Base-by-base conservation (phyloP, 306 rosid genomes). In the Sicyos edulis region DNA sequence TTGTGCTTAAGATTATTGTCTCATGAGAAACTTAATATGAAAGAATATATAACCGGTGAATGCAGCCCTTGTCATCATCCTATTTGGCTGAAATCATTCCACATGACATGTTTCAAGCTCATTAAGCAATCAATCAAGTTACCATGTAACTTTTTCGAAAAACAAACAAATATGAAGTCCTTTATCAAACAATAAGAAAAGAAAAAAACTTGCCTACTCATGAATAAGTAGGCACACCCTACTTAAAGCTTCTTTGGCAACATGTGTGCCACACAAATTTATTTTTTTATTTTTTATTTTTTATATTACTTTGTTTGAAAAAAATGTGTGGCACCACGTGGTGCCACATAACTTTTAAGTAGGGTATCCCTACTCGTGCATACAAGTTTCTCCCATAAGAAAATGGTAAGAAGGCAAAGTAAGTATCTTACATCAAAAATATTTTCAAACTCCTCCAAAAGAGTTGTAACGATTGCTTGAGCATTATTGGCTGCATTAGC, bases 401-500 rank as follows among this genome's bases (percentile, higher is more conserved):
- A n/a, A n/a, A n/a, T 10, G 19, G 63, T 77, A 58, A 59, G 61
- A 49, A 51, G 24, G 61, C n/a, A 69, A 75, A 76, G 37, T 68
- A 75, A n/a, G n/a, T n/a, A n/a, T 71, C 97, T 87, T 82, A 95
- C 99, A 79, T 91, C 87, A 86, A 95, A 95, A 78, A 95, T 84
- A 76, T 77, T 89, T 66, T 87, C 97, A 79, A 83, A 95, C 80
- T 91, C 99, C 87, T 95, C 99, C 89, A 95, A 71, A 78, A 95
- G 88, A 72, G 91, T 91, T 45, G 99, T 82, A 54, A 91, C 85
- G 61, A 95, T 89, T 7, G 91, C 99, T 79, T 95, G 99, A 78
- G 99, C 97, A 74, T 89, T 95, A 84, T 86, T 89, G 19, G 99
- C 99, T 61, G 99, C 99, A 83, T 95, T 91, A 72, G 99, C 99